Conservation (phyloP, 352 stramenopile species). For the Globisporangium abappressorium region DNA sequence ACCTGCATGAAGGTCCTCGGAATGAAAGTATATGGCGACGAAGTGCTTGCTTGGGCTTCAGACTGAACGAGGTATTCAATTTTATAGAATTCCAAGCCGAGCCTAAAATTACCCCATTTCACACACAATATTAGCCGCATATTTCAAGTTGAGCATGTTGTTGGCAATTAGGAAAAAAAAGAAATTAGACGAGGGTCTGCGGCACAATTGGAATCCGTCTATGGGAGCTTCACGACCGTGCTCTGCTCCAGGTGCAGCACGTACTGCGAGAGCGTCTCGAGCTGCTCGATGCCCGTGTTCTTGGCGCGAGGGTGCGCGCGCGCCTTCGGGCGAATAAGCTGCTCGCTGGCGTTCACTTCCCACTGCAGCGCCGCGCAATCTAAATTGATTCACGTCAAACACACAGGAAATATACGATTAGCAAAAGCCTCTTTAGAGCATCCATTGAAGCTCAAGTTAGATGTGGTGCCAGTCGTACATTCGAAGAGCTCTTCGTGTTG, state of each 20-base stretch:
- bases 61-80: too few relatives aligned
- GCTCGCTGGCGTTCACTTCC: constrained; percentile 32
- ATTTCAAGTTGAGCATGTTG: not conserved
- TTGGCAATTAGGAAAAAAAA: not conserved
- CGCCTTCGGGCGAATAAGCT: constrained; percentile 49
- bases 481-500: constrained; percentile 37
- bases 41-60: not conserved
- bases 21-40: not conserved
- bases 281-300: constrained; percentile 42
- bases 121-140: not conserved
- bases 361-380: constrained; percentile 52
- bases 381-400: constrained; percentile 11
- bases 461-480: constrained; percentile 31
- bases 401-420: not conserved
- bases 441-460: not conserved
- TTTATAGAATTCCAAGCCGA: not conserved
- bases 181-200: not conserved
- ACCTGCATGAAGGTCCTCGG: not conserved
- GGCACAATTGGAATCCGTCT: not conserved
- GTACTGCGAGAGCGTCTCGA: constrained; percentile 61
- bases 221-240: constrained; percentile 57
- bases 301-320: constrained; percentile 23
- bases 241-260: constrained; percentile 76
- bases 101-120: not conserved
- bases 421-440: not conserved